Percentiles rank a stretch among this genome's conserved stretches.
phyloP scores from a whole-genome alignment of 331 rosid genomes.

The Erythrophleum ivorense region DNA sequence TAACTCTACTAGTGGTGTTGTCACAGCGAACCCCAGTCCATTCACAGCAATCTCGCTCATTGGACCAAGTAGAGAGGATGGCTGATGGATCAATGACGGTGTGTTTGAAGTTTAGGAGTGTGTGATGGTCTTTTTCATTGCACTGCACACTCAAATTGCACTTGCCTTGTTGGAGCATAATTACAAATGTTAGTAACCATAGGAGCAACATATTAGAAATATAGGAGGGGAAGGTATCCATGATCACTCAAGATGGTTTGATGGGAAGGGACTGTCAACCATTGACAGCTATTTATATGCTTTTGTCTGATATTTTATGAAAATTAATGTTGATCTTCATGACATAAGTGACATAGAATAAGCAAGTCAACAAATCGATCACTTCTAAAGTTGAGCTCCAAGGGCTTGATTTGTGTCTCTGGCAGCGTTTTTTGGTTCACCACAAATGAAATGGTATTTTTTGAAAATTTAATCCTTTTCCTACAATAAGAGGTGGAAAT shows the following conservation, averaged over 20 bases:
- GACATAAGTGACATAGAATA: too few species aligned
- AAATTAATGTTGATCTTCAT: too few species aligned
- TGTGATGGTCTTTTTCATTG: background rate
- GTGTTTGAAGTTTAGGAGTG: background rate
- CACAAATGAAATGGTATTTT: too few species aligned
- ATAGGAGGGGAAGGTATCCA: background rate
- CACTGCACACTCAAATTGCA: background rate
- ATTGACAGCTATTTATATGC: background rate
- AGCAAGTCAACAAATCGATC: too few species aligned
- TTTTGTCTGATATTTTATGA: too few species aligned
- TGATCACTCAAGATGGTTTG: background rate
- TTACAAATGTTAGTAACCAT: background rate
- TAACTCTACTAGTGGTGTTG: background rate
- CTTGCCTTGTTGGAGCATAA: background rate
- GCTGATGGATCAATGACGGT: background rate
- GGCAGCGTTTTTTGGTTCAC: too few species aligned
- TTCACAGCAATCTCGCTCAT: background rate
- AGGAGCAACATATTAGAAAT: background rate
- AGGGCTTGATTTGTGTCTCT: too few species aligned
- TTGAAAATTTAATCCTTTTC: too few species aligned
- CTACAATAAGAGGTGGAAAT: too few species aligned
- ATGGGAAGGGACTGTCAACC: background rate
- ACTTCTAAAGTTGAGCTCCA: too few species aligned
- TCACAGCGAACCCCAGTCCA: background rate
- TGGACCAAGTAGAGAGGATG: background rate